Percentiles rank a stretch among this genome's conserved stretches.
phyloP scores from a whole-genome alignment of 352 stramenopile species.

The Phytophthora sp. region DNA sequence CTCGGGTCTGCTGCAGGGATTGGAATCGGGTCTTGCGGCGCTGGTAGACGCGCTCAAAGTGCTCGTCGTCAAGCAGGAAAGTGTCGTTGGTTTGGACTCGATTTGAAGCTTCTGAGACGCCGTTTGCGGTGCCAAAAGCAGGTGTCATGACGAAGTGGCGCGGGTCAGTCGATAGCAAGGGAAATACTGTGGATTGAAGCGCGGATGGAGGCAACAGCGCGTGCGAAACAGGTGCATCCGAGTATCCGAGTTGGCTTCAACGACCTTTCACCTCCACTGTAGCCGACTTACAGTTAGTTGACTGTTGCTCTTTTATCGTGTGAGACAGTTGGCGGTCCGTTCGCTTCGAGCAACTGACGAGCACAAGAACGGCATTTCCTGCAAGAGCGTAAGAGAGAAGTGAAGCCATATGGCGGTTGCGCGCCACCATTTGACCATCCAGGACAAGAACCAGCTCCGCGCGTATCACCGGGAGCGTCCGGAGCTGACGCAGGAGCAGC shows the following conservation, averaged over 20 bases:
- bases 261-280: slow-evolving; percentile 10
- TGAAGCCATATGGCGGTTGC: slow-evolving; percentile 12
- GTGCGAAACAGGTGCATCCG: neutral
- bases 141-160: neutral
- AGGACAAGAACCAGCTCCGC: slow-evolving; percentile 48
- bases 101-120: neutral
- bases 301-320: slow-evolving; percentile 2
- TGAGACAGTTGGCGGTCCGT: neutral
- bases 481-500: slow-evolving; percentile 47
- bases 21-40: slow-evolving; percentile 14
- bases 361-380: slow-evolving; percentile 31
- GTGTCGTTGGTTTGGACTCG: neutral
- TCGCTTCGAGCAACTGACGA: slow-evolving; percentile 22
- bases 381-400: slow-evolving; percentile 35
- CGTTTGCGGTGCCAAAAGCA: neutral
- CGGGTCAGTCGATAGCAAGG: neutral
- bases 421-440: slow-evolving; percentile 47
- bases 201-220: neutral
- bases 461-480: slow-evolving; percentile 30
- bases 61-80: slow-evolving; percentile 9
- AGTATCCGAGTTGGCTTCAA: too few species aligned
- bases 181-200: neutral
- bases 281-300: slow-evolving; percentile 1
- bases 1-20: slow-evolving; percentile 2
- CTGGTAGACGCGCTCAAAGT: slow-evolving; percentile 11